A percentile compares a stretch with the other conserved stretches of the same genome.
phyloP scores from a whole-genome alignment of 31 red algal genomes.

The Asparagopsis taxiformis region DNA sequence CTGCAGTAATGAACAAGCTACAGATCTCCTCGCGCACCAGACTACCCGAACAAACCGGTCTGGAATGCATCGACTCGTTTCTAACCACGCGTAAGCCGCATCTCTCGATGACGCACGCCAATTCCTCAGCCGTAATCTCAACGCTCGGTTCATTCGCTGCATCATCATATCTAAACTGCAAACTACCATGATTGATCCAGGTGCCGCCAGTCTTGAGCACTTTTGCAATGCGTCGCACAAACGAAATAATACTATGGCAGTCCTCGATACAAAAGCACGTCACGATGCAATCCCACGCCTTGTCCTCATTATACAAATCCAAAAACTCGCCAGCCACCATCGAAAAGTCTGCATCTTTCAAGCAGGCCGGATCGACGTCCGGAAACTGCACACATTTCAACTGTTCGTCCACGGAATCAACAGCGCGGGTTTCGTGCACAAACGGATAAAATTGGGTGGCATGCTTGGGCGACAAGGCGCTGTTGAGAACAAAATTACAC shows the following conservation, averaged over 20 bases:
- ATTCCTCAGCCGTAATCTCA: conserved; percentile 61
- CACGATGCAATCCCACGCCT: conserved; percentile 65
- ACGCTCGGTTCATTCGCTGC: conserved; percentile 47
- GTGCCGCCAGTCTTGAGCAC: conserved; percentile 56
- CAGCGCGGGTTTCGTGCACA: conserved; percentile 51
- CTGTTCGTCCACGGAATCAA: conserved; percentile 42
- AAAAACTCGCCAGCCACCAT: conserved; percentile 84
- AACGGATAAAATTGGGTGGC: conserved; percentile 55
- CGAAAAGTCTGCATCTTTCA: conserved; percentile 56
- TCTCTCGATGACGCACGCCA: conserved; percentile 40
- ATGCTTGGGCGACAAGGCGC: conserved; percentile 19
- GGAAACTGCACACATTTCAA: conserved; percentile 53
- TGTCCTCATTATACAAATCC: conserved; percentile 58
- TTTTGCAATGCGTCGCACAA: conserved; percentile 42
- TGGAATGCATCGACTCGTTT: conserved; percentile 33
- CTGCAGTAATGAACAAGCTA: no score
- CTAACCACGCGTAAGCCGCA: conserved; percentile 49
- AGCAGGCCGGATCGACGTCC: conserved; percentile 43
- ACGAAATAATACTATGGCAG: conserved; percentile 62
- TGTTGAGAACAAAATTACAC: conserved; percentile 71
- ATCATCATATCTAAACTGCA: conserved; percentile 59
- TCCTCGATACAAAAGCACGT: conserved; percentile 77
- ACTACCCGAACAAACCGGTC: conserved; percentile 18
- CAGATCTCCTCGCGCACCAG: conserved; percentile 3
- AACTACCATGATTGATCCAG: conserved; percentile 47